Conservation (phyloP, 495 filamentous ascomycete genomes). For the Aspergillus ellipticus region DNA sequence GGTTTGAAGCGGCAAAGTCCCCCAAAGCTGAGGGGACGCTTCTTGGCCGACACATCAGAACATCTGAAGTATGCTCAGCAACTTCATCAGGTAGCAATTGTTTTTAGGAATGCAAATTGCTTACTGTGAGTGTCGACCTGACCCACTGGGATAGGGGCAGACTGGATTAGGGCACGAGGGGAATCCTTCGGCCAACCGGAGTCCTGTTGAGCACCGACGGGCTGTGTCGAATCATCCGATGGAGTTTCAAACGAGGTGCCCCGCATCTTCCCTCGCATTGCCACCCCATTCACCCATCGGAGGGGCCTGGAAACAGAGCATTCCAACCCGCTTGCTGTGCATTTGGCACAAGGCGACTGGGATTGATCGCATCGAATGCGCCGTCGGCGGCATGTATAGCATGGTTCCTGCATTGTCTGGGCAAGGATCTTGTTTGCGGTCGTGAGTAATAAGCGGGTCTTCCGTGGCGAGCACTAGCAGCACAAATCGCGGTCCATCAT, state of each 20-base stretch:
- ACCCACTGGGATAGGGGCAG: neutral
- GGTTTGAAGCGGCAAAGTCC: constrained; percentile 22
- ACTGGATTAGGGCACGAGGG: neutral
- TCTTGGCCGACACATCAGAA: neutral
- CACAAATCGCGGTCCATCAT: neutral
- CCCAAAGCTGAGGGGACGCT: constrained; percentile 3
- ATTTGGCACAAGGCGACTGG: constrained; percentile 25
- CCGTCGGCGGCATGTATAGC: constrained; percentile 50
- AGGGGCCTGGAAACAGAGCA: constrained; percentile 47
- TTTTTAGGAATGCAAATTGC: neutral
- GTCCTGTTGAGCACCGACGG: neutral
- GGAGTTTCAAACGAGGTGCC: constrained; percentile 20
- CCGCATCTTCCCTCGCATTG: constrained; percentile 39
- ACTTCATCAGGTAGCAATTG: neutral
- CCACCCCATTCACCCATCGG: constrained; percentile 38
- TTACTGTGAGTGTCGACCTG: neutral
- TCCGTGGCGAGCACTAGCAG: neutral
- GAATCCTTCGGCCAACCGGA: neutral
- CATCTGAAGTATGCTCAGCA: neutral
- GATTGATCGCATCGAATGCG: constrained; percentile 50
- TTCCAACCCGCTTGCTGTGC: constrained; percentile 36
- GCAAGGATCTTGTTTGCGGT: too few relatives aligned
- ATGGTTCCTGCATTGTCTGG: constrained; percentile 17
- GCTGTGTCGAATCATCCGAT: neutral
- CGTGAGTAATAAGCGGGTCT: too few relatives aligned